phyloP scores from a whole-genome alignment of 139 green algal species.

The Chlamydomonas applanata region DNA sequence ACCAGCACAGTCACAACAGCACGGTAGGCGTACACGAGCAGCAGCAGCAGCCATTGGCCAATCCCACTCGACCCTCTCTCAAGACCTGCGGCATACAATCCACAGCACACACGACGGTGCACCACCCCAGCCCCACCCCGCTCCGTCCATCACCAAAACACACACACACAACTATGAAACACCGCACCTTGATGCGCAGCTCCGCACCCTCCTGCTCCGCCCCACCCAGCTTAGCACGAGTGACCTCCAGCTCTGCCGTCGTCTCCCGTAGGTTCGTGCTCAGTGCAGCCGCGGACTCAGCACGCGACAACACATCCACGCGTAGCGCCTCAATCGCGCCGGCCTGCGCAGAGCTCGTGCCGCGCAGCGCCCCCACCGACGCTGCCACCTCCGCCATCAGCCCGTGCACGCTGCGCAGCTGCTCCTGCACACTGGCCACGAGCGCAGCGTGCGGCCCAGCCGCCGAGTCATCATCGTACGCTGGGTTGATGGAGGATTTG shows the following conservation, averaged over 20 bases:
- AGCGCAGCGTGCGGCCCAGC: not conserved
- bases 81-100: too few species aligned
- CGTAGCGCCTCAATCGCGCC: too few species aligned
- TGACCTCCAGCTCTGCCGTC: constrained; percentile 5
- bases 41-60: too few species aligned
- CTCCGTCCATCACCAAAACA: not conserved
- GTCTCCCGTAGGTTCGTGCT: not conserved
- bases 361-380: not conserved
- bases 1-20: too few species aligned
- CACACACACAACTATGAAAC: not conserved
- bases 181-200: not conserved
- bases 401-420: constrained; percentile 17
- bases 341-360: not conserved
- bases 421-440: constrained; percentile 23
- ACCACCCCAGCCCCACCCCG: too few species aligned
- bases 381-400: not conserved
- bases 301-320: too few species aligned
- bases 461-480: not conserved
- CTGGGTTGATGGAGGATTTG: not conserved
- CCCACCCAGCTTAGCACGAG: not conserved
- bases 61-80: too few species aligned
- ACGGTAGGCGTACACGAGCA: too few species aligned
- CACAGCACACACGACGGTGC: too few species aligned
- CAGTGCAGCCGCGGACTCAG: too few species aligned
- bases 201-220: not conserved